Conservation (phyloP, 2,329 filamentous ascomycete species). For the Kalmusia sp. region DNA sequence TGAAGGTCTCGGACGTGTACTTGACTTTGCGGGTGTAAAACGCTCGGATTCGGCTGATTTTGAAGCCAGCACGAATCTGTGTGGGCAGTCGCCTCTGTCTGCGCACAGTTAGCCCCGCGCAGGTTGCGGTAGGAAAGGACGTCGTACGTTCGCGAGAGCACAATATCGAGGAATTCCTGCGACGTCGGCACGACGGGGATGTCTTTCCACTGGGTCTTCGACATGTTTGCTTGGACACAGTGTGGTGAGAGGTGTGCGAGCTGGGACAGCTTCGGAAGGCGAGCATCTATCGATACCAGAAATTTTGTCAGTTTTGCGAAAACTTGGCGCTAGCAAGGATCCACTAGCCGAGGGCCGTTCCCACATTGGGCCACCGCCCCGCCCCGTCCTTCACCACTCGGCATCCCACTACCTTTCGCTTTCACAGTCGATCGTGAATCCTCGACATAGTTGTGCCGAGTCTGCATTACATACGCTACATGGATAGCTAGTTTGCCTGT, state of each 20-base stretch:
- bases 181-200: slow-evolving; percentile 89
- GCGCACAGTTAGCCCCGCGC: slow-evolving; percentile 26
- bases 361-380: not conserved
- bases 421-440: too few relatives aligned
- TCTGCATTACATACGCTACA: too few relatives aligned
- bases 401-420: too few relatives aligned
- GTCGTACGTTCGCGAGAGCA: slow-evolving; percentile 72
- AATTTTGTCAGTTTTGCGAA: slow-evolving; percentile 13
- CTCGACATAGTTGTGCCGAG: too few relatives aligned
- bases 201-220: slow-evolving; percentile 57
- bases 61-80: slow-evolving; percentile 94
- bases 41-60: slow-evolving; percentile 91
- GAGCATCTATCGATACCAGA: slow-evolving; percentile 23
- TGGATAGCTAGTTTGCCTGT: too few relatives aligned
- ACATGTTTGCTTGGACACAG: slow-evolving; percentile 33
- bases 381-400: not conserved
- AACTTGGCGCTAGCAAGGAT: slow-evolving; percentile 1
- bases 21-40: slow-evolving; percentile 97
- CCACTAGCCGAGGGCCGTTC: slow-evolving; percentile 1
- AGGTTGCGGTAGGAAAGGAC: not conserved
- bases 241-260: slow-evolving; percentile 10
- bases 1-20: slow-evolving; percentile 95
- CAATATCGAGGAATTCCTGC: slow-evolving; percentile 97
- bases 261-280: slow-evolving; percentile 18
- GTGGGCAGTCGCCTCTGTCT: slow-evolving; percentile 93